Conservation (phyloP, 2,329 filamentous ascomycete genomes). For the Triangularia setosa region DNA sequence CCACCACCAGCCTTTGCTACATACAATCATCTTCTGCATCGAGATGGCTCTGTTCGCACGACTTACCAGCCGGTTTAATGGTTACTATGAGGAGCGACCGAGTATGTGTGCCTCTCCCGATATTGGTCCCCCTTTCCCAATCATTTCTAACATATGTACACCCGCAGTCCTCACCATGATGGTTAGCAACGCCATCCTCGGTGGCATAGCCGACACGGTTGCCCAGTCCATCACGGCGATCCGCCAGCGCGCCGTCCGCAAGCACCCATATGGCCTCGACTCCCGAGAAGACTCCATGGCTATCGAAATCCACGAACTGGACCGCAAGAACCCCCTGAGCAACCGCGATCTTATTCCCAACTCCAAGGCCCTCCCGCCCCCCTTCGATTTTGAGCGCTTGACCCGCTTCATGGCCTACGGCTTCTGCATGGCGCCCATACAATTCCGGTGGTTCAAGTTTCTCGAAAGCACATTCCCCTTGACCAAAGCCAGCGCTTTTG, state of each 20-base stretch:
- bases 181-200: slow-evolving; percentile 95
- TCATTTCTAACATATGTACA: background rate
- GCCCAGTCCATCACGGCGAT: slow-evolving; percentile 89
- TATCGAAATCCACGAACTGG: slow-evolving; percentile 85
- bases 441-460: slow-evolving; percentile 95
- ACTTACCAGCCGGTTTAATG: slow-evolving; percentile 82
- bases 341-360: slow-evolving; percentile 64
- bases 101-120: slow-evolving; percentile 47
- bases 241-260: slow-evolving; percentile 62
- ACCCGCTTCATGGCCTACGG: slow-evolving; percentile 96
- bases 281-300: slow-evolving; percentile 68
- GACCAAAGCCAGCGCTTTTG: slow-evolving; percentile 68
- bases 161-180: slow-evolving; percentile 86
- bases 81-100: slow-evolving; percentile 87
- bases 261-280: slow-evolving; percentile 54
- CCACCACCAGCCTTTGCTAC: slow-evolving; percentile 70
- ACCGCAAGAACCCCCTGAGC: slow-evolving; percentile 70
- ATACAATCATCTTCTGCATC: slow-evolving; percentile 78
- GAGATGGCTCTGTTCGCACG: slow-evolving; percentile 84
- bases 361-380: slow-evolving; percentile 62
- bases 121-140: background rate
- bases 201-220: slow-evolving; percentile 93
- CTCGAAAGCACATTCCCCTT: slow-evolving; percentile 79
- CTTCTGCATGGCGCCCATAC: slow-evolving; percentile 90
- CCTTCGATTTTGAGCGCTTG: slow-evolving; percentile 93